Base-by-base conservation (phyloP, 2,329 filamentous ascomycete species). In the Emericellopsis cladophorae region DNA sequence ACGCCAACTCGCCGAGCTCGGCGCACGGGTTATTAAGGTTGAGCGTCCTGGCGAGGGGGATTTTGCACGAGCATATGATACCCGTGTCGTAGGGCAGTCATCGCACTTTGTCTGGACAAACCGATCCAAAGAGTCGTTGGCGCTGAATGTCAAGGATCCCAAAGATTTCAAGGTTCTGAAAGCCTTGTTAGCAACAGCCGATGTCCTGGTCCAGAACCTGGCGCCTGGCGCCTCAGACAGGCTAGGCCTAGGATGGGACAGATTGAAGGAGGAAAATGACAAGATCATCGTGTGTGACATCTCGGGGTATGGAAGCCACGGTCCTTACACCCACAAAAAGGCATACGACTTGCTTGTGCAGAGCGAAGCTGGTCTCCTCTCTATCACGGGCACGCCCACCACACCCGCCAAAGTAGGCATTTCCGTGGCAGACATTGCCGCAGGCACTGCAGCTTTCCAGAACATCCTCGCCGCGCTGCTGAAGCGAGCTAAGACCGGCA, bases 41-140 rank as follows among this genome's bases (percentile, higher is more conserved):
- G 70, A 74, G 47, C 64, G 71, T 1, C 70, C 68, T 0, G 60
- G 54, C 0, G 62, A 62, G 0, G 70, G 70, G 1, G 71, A 74
- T 48, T 74, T 74, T 48, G 70, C 70, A 0, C 63, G 69, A 1
- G 53, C 61, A 11, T 72, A 73, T 45, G 70, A 74, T 48, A 61
- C 54, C 0, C 62, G 69, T 8, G 68, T 72, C 2, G 58, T 63
- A 7, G 70, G 70, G 1, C 53, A 70, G 12, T 57, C 67, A 0
- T 74, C 70, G 0, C 70, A 74, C 47, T 74, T 74, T 42, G 60
- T 74, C n/a, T 74, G 71, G 70, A 59, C 65, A 0, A 74, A 73
- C 44, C 61, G 70, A 18, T 70, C 68, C 7, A 74, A 74, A 40
- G 68, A 74, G 49, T 71, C 66, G 37, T 51, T 74, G 8, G 67